Evolutionary conservation across 2,329 filamentous ascomycete genomes (phyloP).

Genomic region (Hypoxylon sp.): DNA sequence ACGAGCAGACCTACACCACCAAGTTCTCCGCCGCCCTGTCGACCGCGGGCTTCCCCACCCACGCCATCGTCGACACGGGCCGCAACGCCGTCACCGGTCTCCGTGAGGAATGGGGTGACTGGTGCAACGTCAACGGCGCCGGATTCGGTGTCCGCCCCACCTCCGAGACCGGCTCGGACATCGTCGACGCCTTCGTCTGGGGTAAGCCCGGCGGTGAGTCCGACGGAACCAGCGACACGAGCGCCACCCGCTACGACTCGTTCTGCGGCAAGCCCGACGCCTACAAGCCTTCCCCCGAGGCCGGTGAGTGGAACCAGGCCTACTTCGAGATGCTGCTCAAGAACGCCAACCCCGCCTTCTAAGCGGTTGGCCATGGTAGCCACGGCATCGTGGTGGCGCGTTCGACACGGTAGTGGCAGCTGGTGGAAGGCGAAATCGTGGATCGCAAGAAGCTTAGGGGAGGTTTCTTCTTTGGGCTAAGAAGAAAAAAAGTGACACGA

Average conservation of each 20-base stretch:
- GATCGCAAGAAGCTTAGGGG: constrained; percentile 11
- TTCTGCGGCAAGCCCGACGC: constrained; percentile 67
- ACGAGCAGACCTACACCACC: constrained; percentile 68
- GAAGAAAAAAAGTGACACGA: constrained; percentile 14
- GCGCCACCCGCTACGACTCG: constrained; percentile 62
- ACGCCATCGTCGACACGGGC: constrained; percentile 53
- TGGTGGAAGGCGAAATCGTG: constrained; percentile 9
- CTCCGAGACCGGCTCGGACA: constrained; percentile 62
- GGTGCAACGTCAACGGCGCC: constrained; percentile 70
- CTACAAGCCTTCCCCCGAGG: constrained; percentile 75
- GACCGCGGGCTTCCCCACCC: constrained; percentile 58
- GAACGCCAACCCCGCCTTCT: constrained; percentile 66
- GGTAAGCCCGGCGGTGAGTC: constrained; percentile 70
- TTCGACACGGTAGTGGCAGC: constrained; percentile 28
- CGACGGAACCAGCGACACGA: constrained; percentile 55
- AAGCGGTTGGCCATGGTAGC: constrained; percentile 13
- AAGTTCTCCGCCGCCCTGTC: constrained; percentile 76
- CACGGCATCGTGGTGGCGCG: constrained; percentile 8
- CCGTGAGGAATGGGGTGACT: constrained; percentile 66
- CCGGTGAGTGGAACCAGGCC: constrained; percentile 76
- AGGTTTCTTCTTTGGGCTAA: too few species aligned
- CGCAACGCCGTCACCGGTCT: constrained; percentile 63
- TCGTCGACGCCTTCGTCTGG: constrained; percentile 72
- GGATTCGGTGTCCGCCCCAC: constrained; percentile 70
- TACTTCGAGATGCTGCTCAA: constrained; percentile 69